These are phyloP conservation scores for Chlorella sp. DNA, from an alignment of 139 green algal species.

Conservation along the genomic window DNA sequence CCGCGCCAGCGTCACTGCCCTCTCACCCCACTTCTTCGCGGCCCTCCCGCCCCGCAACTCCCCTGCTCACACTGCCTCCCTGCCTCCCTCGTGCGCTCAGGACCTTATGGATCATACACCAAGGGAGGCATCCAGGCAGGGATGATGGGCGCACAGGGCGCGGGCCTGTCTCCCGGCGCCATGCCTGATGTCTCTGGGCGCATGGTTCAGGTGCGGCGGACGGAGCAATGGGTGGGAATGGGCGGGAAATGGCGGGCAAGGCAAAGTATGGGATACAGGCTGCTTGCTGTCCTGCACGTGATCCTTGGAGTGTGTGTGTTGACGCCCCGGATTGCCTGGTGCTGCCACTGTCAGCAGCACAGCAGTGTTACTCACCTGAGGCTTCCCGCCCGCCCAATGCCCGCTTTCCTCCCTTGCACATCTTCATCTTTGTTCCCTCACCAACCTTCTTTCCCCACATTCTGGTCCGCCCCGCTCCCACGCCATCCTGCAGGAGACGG, in stretches of 20 bases:
- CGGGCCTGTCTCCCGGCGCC: not conserved
- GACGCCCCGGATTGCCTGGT: not conserved
- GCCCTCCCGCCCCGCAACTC: not conserved
- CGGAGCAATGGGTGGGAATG: fast-evolving
- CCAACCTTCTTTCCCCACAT: no score
- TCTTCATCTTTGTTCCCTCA: not conserved
- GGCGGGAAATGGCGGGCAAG: not conserved
- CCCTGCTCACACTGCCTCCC: not conserved
- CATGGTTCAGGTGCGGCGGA: not conserved
- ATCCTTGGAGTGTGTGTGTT: not conserved
- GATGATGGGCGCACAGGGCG: not conserved
- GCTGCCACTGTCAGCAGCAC: not conserved
- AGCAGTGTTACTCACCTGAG: not conserved
- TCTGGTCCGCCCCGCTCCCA: not conserved
- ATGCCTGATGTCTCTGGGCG: not conserved
- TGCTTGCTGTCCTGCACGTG: not conserved
- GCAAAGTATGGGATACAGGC: not conserved
- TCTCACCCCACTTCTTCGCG: not conserved
- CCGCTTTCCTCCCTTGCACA: not conserved
- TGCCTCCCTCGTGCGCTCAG: not conserved
- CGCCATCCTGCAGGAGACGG: not conserved
- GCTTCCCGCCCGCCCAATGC: not conserved
- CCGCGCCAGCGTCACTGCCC: not conserved
- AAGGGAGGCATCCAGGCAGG: conserved; percentile 11
- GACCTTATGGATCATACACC: not conserved